Evolutionary conservation across 2,329 filamentous ascomycete species (phyloP).

Genomic region (Hypocreales sp.): DNA sequence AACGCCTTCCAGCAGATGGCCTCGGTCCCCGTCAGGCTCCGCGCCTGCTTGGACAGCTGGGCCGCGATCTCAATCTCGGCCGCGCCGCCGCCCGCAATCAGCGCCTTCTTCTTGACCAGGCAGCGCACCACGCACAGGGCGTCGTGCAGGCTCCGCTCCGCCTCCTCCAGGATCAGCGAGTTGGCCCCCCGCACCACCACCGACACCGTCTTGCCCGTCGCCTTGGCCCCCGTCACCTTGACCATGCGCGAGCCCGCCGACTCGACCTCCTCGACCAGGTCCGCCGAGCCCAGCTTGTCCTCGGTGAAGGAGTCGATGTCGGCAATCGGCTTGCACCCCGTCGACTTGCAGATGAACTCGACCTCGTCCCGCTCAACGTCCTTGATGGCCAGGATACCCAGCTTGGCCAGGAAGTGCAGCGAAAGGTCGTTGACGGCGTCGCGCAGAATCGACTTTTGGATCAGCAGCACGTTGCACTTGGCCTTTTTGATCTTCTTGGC

Average conservation of each 20-base stretch:
- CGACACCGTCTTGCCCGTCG: constrained; percentile 75
- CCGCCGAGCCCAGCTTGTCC: constrained; percentile 89
- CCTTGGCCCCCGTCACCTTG: constrained; percentile 84
- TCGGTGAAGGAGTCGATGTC: constrained; percentile 98
- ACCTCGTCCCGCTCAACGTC: constrained; percentile 98
- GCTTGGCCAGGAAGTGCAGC: constrained; percentile 91
- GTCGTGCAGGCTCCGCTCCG: constrained; percentile 91
- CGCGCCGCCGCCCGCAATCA: constrained; percentile 91
- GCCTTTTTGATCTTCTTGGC: constrained; percentile 99
- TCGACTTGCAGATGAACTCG: constrained; percentile 98
- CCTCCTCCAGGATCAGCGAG: constrained; percentile 86
- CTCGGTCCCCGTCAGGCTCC: constrained; percentile 78
- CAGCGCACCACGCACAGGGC: constrained; percentile 95
- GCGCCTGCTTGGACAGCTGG: constrained; percentile 65
- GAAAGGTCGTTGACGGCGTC: constrained; percentile 97
- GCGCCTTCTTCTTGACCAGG: constrained; percentile 97
- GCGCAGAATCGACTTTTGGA: constrained; percentile 95
- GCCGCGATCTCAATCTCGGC: constrained; percentile 94
- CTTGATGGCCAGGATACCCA: constrained; percentile 91
- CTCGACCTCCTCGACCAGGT: constrained; percentile 85
- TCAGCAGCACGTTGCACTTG: constrained; percentile 96
- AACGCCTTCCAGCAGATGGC: constrained; percentile 99
- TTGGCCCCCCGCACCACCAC: constrained; percentile 93
- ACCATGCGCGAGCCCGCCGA: constrained; percentile 81
- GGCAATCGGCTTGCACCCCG: constrained; percentile 96